Evolutionary conservation across 352 stramenopile genomes (phyloP).

Genomic region (Phytophthora cactorum): DNA sequence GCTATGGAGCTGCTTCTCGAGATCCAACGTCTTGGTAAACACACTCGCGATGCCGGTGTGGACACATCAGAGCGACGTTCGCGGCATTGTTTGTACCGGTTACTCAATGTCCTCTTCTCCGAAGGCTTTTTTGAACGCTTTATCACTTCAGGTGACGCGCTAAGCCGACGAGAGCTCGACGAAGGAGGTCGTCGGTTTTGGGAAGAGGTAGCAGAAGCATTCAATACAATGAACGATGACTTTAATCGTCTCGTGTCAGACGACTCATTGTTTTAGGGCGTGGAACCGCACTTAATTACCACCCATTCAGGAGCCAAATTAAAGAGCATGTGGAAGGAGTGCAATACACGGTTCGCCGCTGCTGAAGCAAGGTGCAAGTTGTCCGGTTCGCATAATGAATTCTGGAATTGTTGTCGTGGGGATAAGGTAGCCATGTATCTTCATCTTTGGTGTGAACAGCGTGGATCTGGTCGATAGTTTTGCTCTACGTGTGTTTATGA

Average conservation of each 20-base stretch:
- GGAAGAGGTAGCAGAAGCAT: background rate
- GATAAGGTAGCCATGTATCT: too few relatives aligned
- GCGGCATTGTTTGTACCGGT: too few relatives aligned
- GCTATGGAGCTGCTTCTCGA: too few relatives aligned
- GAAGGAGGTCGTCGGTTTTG: constrained; percentile 2
- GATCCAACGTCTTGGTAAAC: too few relatives aligned
- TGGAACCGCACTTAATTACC: background rate
- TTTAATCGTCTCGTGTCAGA: background rate
- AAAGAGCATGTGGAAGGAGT: background rate
- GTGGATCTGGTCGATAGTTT: background rate
- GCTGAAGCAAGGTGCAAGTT: background rate
- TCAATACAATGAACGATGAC: background rate
- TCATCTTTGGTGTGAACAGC: background rate
- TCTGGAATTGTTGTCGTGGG: background rate
- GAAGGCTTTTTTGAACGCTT: background rate
- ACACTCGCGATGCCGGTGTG: too few relatives aligned
- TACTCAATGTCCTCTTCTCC: constrained; percentile 10
- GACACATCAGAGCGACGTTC: too few relatives aligned
- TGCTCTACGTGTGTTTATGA: background rate
- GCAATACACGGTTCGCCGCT: background rate
- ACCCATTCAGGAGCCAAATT: background rate
- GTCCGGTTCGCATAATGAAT: background rate
- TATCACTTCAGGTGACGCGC: background rate
- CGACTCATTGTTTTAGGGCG: background rate
- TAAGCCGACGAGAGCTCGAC: constrained; percentile 2